Base-by-base conservation (phyloP, 768 basidiomycete genomes). In the Lentinula sp. region DNA sequence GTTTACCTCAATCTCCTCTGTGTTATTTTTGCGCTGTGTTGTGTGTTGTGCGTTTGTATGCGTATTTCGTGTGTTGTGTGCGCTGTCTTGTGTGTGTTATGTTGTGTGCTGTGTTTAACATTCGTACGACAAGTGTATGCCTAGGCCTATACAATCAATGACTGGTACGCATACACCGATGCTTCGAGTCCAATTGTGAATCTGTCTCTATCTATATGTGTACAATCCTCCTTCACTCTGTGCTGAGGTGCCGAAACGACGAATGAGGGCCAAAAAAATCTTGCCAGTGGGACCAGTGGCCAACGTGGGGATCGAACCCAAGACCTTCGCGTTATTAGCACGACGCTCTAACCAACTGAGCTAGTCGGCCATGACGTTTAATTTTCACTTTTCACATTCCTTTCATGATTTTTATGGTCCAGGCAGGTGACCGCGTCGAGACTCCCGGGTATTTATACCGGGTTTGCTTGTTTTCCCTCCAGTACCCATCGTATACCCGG, bases 301-400 rank as follows among this genome's bases (percentile, higher is more conserved):
- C 84, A 85, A 85, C 83, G 81, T 85, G 84, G 85, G 85, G 85
- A 80, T 86, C 84, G 85, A 86, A 86, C 85, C 85, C 85, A 86
- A 83, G 85, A 85, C 85, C 84, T 87, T 85, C 83, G 85, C 81
- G 83, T 52, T 82, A 28, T 28, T 59, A 49, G 57, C 58, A 87
- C 87, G 83, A 88, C 87, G 88, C 88, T 90, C 88, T 90, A 90
- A 90, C 88, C 88, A 90, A 78, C 88, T 91, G 88, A 91, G 28
- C 28, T 28, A 28, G 28, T 28, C 28, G 28, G 28, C 23, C 23
- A 23, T 23, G 3, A 1, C 3, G 1, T 23, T 3, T 23, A 23
- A 1, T 23, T 23, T 28, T 28, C 28, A 28, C 28, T 28, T 28
- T 28, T 3, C 4, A 28, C 2, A 3, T 3, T 28, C 2, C 4